A percentile compares a stretch with the other conserved stretches of the same genome.
Conservation (phyloP, 192 early-diverging fungal species). For the Chytriomyces confervae region DNA sequence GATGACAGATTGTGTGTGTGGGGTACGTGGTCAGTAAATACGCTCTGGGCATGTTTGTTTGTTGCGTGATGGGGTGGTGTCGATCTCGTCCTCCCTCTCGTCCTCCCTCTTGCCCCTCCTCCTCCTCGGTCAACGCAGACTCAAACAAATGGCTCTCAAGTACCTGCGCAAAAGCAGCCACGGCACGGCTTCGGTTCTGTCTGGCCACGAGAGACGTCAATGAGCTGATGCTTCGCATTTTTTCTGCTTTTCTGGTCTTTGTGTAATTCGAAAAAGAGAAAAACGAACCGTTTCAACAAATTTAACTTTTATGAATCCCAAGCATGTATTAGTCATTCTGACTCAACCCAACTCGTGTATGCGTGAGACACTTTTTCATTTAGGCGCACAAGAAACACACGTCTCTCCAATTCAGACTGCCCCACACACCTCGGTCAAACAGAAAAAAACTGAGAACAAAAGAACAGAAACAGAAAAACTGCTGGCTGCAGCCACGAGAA, state of each 20-base stretch:
- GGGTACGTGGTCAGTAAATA: background rate
- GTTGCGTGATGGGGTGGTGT: no score
- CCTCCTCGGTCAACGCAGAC: no score
- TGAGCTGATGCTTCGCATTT: background rate
- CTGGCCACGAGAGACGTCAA: constrained; percentile 15
- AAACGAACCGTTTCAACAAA: background rate
- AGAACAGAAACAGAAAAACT: constrained; percentile 1
- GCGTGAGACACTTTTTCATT: no score
- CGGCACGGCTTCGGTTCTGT: constrained; percentile 7
- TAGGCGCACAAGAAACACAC: no score
- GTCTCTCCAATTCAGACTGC: background rate
- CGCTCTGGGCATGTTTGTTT: no score
- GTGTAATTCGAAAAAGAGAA: background rate
- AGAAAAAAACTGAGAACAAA: background rate
- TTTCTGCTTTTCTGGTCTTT: background rate
- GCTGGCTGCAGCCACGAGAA: background rate
- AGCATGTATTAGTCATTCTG: no score
- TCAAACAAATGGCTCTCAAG: no score
- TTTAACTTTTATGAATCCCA: background rate
- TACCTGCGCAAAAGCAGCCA: constrained; percentile 20
- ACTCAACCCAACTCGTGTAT: no score
- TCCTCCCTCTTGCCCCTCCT: no score
- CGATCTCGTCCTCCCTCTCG: no score
- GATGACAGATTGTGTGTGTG: background rate
- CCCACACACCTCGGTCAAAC: background rate